A percentile compares a stretch with the other conserved stretches of the same genome.
These are phyloP conservation scores for Phaeoacremonium minimum DNA, from an alignment of 2,329 filamentous ascomycete species.

Conservation along the genomic window DNA sequence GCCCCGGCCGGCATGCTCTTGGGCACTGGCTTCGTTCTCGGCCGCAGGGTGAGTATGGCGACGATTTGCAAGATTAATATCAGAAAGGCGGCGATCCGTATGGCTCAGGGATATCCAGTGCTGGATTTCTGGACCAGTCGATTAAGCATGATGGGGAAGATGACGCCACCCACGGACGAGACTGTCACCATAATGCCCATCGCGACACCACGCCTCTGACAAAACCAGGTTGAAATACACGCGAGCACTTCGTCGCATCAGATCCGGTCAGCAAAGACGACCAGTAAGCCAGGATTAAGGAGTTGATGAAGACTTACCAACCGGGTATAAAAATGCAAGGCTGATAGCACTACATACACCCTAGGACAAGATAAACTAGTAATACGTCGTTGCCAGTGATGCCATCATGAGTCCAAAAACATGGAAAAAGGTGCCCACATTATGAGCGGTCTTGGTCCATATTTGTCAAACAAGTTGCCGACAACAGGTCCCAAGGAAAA, in stretches of 20 bases:
- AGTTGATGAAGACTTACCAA: no score
- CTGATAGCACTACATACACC: slow-evolving; percentile 30
- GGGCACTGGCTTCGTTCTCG: slow-evolving; percentile 16
- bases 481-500: no score
- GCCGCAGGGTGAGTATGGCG: slow-evolving; percentile 24
- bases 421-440: slow-evolving; percentile 50
- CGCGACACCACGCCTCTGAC: slow-evolving; percentile 16
- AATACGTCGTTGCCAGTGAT: slow-evolving; percentile 36
- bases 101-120: slow-evolving; percentile 33
- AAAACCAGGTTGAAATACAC: slow-evolving; percentile 21
- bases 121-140: slow-evolving; percentile 24
- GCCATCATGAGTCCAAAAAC: slow-evolving; percentile 63
- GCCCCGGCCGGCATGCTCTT: slow-evolving; percentile 19
- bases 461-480: slow-evolving; percentile 62
- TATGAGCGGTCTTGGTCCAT: slow-evolving; percentile 54
- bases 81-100: slow-evolving; percentile 31
- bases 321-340: no score
- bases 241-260: no score
- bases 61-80: slow-evolving; percentile 27
- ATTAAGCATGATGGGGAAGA: slow-evolving; percentile 34
- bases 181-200: slow-evolving; percentile 21
- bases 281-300: no score
- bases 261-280: no score
- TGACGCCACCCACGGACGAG: slow-evolving; percentile 28
- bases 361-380: slow-evolving; percentile 33